Evolutionary conservation across 768 basidiomycete species (phyloP).

Genomic region (Agaricus subrufescens): DNA sequence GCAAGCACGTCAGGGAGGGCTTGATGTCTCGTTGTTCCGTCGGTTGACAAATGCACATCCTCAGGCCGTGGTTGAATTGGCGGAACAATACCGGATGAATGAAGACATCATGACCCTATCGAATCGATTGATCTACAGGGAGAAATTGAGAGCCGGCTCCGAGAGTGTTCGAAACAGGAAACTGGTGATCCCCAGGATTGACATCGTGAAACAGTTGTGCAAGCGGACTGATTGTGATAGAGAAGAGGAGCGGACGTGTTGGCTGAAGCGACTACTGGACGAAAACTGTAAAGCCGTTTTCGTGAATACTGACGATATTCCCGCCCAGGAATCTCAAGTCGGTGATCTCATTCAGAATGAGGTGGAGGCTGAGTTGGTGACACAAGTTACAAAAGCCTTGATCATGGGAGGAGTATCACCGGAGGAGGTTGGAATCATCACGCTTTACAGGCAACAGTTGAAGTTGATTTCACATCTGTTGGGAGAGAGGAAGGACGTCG

Average conservation of each 20-base stretch:
- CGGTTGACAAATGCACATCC: slow-evolving; percentile 86
- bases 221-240: slow-evolving; percentile 4
- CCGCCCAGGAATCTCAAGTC: slow-evolving; percentile 74
- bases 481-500: slow-evolving; percentile 50
- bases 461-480: slow-evolving; percentile 77
- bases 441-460: slow-evolving; percentile 93
- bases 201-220: slow-evolving; percentile 44
- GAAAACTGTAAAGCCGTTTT: slow-evolving; percentile 81
- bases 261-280: slow-evolving; percentile 63
- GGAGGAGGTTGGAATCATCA: slow-evolving; percentile 81
- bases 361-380: slow-evolving; percentile 65
- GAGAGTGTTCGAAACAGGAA: slow-evolving; percentile 58
- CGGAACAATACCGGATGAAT: slow-evolving; percentile 95
- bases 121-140: slow-evolving; percentile 15
- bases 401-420: slow-evolving; percentile 58
- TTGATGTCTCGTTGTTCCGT: slow-evolving; percentile 88
- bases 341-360: slow-evolving; percentile 92
- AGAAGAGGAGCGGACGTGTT: slow-evolving; percentile 40
- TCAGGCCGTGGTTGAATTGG: slow-evolving; percentile 77
- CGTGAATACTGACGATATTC: slow-evolving; percentile 84
- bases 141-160: slow-evolving; percentile 58
- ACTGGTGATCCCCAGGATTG: slow-evolving; percentile 47
- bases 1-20: slow-evolving; percentile 75
- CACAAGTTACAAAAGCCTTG: slow-evolving; percentile 66
- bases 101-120: slow-evolving; percentile 15